Evolutionary conservation across 768 basidiomycete species (phyloP), one percentile per base, ranked within the genome.

Genomic region (Pisolithus marmoratus): DNA sequence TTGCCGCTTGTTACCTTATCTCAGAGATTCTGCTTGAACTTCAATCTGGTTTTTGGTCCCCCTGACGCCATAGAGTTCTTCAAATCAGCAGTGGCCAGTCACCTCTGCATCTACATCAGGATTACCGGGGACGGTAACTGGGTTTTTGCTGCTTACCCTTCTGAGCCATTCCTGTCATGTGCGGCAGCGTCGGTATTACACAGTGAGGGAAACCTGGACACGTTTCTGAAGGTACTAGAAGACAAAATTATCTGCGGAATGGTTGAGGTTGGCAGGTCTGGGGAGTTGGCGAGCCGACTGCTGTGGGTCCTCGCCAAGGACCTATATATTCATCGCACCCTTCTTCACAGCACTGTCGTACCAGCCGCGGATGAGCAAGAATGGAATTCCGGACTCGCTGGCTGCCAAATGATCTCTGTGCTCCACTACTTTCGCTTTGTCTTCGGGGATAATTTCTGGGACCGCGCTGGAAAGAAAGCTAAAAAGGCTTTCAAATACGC

Each of bases 241-340:
- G 3, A 1, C 1, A 54, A 17, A 15, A 40, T 54, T 6, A 26
- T 53, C 7, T 9, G 29, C 7, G 52, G 54, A 26, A 47, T 55
- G 52, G 34, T 58, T 9, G 29, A 56, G 6, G 44, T 54, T 5
- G 54, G 52, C 8, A 26, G 49, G 12, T 22, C 15, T 8, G 53
- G 58, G 15, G 58, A 57, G 42, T 46, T 57, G 6, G 45, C 31
- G 11, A 57, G 55, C 26, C 52, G 55, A 3, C 23, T 57, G 4
- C 44, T 57, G 6, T 49, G 46, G 50, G 41, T 57, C 5, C 46
- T 54, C 7, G 56, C 56, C 1, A 54, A 54, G 22, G 56, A 57
- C 38, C 24, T 46, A 17, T 52, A 44, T 14, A 38, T 52, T 38
- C 48, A 50, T 22, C n/a, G 11, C 15, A 12, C 12, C 5, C 15